Evolutionary conservation across 805 yeast species (phyloP), one percentile per base, ranked within the genome.

Genomic region (Metahyphopichia silvanorum): DNA sequence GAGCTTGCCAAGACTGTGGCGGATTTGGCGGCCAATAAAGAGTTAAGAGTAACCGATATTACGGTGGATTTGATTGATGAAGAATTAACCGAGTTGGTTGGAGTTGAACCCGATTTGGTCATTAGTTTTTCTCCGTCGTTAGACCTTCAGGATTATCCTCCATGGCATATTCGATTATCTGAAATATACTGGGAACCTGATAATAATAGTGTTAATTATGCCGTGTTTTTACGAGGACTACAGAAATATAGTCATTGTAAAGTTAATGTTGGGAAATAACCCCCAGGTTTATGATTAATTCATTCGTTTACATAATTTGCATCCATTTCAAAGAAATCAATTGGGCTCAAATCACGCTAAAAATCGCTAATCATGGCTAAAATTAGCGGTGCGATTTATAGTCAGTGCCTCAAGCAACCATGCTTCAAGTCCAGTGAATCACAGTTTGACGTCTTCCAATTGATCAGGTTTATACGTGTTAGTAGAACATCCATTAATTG

Each of bases 141-240:
- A 42, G 95, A 88, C 54, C 71, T 93, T 31, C 95, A 88, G 58
- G 97, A 95, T 12, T 93, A 81, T 57, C 98, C 98, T 14, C 98
- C 98, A 18, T 93, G 98, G 98, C 98, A 91, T 53, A 77, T 87
- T 21, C 75, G 98, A 41, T 72, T 94, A 33, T 76, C 88, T 5
- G 98, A 93, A 53, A 77, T 93, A 50, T 89, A 81, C 60, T 85
- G 94, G 86, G 91, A 87, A 51, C 82, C 83, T 2, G 96, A 86
- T 55, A 88, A 88, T 56, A 78, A 72, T 38, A 78, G 74, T 34
- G 95, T 87, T 29, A 74, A 77, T 22, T 89, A 89, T 55, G 82
- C 89, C 10, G 93, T 87, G 13, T 89, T 86, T 55, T 70, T 84
- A 32, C 71, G 93, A 42, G 91, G 89, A 1, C 63, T 85, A 46